Conservation (phyloP, 2,329 filamentous ascomycete genomes). For the Hypoxylon sp. region DNA sequence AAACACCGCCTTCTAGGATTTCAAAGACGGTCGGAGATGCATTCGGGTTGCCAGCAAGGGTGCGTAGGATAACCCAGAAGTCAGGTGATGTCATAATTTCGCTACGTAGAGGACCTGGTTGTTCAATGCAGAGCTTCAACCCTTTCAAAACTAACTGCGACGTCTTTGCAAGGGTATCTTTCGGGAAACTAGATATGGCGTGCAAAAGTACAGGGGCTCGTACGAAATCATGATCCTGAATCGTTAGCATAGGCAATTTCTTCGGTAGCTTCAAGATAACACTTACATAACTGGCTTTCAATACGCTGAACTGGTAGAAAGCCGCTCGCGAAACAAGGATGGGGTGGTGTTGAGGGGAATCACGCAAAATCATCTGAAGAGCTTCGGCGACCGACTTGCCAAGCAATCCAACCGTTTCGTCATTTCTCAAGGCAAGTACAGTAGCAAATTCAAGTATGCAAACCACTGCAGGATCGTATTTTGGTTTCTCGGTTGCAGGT, state of each 20-base stretch:
- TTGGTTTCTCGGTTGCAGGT: conserved; percentile 65
- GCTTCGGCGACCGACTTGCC: conserved; percentile 85
- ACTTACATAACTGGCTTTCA: conserved; percentile 88
- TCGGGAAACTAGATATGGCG: conserved; percentile 88
- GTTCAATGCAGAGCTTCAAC: conserved; percentile 82
- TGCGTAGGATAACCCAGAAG: conserved; percentile 92
- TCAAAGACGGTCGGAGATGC: conserved; percentile 85
- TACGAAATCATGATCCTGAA: conserved; percentile 88
- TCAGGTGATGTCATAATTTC: conserved; percentile 97
- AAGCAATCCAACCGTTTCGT: conserved; percentile 77
- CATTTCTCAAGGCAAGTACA: conserved; percentile 81
- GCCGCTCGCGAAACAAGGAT: conserved; percentile 87
- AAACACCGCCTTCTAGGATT: conserved; percentile 84
- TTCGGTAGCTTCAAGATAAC: background rate
- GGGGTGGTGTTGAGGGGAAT: conserved; percentile 83
- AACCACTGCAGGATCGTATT: conserved; percentile 87
- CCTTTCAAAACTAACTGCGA: conserved; percentile 84
- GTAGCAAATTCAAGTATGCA: conserved; percentile 95
- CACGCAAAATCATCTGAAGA: conserved; percentile 84
- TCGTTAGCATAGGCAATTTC: conserved; percentile 47
- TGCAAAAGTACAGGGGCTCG: conserved; percentile 93
- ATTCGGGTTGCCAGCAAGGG: conserved; percentile 77
- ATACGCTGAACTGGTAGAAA: conserved; percentile 86
- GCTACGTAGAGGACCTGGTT: conserved; percentile 82
- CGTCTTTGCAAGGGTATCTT: conserved; percentile 81